phyloP scores from a whole-genome alignment of 148 eudicot genomes.

The Nepenthes gracilis region DNA sequence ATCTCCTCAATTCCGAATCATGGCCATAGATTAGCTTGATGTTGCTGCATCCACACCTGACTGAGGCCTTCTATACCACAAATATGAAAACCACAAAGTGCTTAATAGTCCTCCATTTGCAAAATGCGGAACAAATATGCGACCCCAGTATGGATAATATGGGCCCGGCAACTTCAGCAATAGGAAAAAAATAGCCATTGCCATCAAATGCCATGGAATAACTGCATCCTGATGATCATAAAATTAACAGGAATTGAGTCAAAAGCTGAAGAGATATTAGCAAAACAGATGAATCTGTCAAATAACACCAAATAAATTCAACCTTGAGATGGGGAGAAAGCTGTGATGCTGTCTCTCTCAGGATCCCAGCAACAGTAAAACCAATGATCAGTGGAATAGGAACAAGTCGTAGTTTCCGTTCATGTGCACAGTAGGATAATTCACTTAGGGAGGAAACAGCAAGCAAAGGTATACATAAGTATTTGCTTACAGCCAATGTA shows the following conservation, averaged over 20 bases:
- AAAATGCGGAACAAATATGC: constrained; percentile 65
- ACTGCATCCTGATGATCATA: constrained; percentile 46
- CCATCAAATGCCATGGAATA: constrained; percentile 77
- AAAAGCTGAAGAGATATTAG: not conserved
- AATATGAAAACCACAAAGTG: constrained; percentile 40
- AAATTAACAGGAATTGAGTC: not conserved
- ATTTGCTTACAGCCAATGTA: constrained; percentile 45
- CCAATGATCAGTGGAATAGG: constrained; percentile 58
- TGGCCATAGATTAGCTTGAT: not conserved
- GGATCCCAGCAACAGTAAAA: constrained; percentile 44
- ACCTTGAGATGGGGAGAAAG: constrained; percentile 61
- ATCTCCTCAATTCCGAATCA: no score
- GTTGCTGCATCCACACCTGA: not conserved
- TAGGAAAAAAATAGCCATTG: constrained; percentile 33
- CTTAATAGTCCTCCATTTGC: constrained; percentile 72
- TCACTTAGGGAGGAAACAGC: constrained; percentile 64
- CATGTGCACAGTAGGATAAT: constrained; percentile 80
- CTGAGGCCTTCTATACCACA: constrained; percentile 36
- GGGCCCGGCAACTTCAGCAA: constrained; percentile 79
- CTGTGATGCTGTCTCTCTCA: constrained; percentile 40
- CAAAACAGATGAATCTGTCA: not conserved
- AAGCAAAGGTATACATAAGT: constrained; percentile 46
- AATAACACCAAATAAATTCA: not conserved
- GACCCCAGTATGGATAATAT: constrained; percentile 79
- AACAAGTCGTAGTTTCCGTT: constrained; percentile 46